These are phyloP conservation scores for Diversispora epigaea DNA, from an alignment of 192 early-diverging fungal species.

Conservation along the genomic window DNA sequence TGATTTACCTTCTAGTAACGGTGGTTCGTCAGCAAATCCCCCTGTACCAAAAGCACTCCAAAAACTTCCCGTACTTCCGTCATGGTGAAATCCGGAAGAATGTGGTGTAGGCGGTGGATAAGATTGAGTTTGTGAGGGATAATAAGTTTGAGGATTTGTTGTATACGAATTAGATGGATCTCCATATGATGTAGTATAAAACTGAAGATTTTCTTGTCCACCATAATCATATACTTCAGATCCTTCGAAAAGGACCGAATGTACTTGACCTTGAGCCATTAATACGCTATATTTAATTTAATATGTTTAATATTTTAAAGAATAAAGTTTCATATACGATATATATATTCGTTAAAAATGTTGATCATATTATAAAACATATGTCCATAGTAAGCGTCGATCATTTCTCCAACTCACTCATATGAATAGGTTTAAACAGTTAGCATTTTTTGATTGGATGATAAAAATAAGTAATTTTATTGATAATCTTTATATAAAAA, in stretches of 20 bases:
- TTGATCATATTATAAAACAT: too few relatives aligned
- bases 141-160: slow-evolving; percentile 19
- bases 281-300: too few relatives aligned
- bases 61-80: slow-evolving; percentile 37
- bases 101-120: not conserved
- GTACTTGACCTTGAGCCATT: slow-evolving; percentile 9
- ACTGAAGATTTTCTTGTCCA: slow-evolving; percentile 51
- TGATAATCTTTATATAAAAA: too few relatives aligned
- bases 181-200: slow-evolving; percentile 52
- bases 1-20: slow-evolving; percentile 77
- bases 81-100: not conserved
- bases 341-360: too few relatives aligned
- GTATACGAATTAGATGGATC: slow-evolving; percentile 46
- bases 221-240: slow-evolving; percentile 11
- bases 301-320: too few relatives aligned
- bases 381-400: too few relatives aligned
- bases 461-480: too few relatives aligned
- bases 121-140: not conserved
- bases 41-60: slow-evolving; percentile 88
- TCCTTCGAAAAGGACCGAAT: slow-evolving; percentile 23
- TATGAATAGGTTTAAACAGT: too few relatives aligned
- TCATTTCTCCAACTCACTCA: too few relatives aligned
- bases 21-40: slow-evolving; percentile 89
- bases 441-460: too few relatives aligned
- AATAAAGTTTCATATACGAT: too few relatives aligned